These are phyloP conservation scores for Eucalyptus shirleyi DNA, from an alignment of 345 rosid genomes.

Conservation along the genomic window DNA sequence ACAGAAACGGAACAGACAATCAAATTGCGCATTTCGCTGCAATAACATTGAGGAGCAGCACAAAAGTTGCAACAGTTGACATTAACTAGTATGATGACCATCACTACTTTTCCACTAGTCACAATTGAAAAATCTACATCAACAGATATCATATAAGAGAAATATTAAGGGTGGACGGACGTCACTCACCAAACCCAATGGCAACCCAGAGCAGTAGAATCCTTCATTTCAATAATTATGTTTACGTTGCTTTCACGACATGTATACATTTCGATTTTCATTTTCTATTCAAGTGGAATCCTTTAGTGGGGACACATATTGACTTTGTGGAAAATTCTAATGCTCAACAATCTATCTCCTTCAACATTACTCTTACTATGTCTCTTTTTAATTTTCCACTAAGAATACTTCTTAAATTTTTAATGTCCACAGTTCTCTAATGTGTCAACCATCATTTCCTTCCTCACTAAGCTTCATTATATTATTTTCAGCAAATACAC, in stretches of 20 bases:
- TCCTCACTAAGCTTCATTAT: background rate
- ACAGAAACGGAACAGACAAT: background rate
- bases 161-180: background rate
- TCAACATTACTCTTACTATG: background rate
- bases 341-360: background rate
- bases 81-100: background rate
- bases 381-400: background rate
- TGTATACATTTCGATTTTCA: background rate
- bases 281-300: background rate
- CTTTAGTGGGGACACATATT: background rate
- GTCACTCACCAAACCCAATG: background rate
- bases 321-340: background rate
- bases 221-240: background rate
- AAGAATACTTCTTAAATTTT: background rate
- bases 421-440: background rate
- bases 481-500: background rate
- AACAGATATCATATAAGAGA: background rate
- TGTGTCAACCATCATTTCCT: background rate
- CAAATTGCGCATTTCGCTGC: background rate
- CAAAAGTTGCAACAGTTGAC: background rate
- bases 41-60: background rate
- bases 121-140: background rate
- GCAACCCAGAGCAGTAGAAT: background rate
- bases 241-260: background rate
- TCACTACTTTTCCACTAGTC: background rate